Percentiles rank a stretch among this genome's conserved stretches.
phyloP scores from a whole-genome alignment of 805 yeast species.

The Ogataea henricii region DNA sequence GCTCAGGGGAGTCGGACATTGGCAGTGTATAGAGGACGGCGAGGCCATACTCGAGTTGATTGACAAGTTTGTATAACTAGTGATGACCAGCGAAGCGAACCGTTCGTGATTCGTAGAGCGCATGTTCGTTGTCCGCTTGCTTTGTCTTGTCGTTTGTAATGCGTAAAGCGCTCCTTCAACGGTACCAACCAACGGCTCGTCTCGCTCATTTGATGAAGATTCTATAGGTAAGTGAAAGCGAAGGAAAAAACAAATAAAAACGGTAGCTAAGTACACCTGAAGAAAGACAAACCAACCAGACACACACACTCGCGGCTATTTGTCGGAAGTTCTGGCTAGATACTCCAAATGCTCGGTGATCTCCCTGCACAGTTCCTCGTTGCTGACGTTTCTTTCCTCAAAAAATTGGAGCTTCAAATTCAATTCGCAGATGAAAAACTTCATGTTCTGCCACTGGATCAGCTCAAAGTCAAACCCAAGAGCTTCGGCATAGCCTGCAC shows the following conservation, averaged over 20 bases:
- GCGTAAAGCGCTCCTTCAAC: no score
- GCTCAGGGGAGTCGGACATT: constrained; percentile 19
- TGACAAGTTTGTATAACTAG: constrained; percentile 11
- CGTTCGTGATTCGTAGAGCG: no score
- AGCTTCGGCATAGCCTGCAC: constrained; percentile 52
- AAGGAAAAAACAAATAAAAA: no score
- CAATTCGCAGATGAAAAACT: constrained; percentile 52
- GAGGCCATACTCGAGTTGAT: constrained; percentile 8
- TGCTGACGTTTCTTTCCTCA: constrained; percentile 36
- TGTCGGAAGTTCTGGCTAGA: constrained; percentile 30
- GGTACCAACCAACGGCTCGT: no score
- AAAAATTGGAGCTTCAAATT: constrained; percentile 48
- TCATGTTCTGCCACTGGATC: constrained; percentile 61
- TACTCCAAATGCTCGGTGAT: constrained; percentile 47
- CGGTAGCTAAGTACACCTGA: no score
- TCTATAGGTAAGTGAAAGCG: no score
- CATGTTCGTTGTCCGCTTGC: no score
- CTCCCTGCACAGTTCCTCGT: constrained; percentile 50
- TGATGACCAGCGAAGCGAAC: no score
- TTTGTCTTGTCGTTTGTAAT: no score
- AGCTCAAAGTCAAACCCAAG: constrained; percentile 60
- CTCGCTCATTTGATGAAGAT: no score
- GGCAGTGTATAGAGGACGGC: constrained; percentile 21
- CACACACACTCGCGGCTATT: no score
- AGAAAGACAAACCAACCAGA: no score